Base-by-base conservation (phyloP, 108 stramenopile species). In the Parietichytrium sp. region DNA sequence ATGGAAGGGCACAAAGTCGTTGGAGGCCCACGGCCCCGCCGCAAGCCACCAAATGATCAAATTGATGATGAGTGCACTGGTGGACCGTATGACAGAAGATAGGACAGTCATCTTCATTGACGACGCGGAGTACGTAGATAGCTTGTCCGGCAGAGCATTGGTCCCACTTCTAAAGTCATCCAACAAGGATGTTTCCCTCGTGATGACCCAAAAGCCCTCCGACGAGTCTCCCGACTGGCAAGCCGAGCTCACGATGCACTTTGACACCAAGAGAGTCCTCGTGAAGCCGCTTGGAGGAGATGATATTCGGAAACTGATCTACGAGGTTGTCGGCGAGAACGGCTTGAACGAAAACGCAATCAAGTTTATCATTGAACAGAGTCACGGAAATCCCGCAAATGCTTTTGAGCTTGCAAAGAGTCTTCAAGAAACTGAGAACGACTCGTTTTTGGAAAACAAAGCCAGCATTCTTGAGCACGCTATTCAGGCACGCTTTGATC, bases 401-500 rank as follows among this genome's bases (percentile, higher is more conserved):
- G 36, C 38, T 25, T 31, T n/a, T n/a, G 61, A 72, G 30, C 10
- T 72, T 0, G 30, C 61, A 15, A 47, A 20, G n/a, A 72, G 61
- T 20, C n/a, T 72, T 6, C 38, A 31, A 1, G 0, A 1, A 13
- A 45, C 61, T 29, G 6, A 47, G n/a, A 42, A 1, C 0, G 8
- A 31, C 42, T 31, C 36, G 10, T 1, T 72, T 6, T 31, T 72
- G 31, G 61, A 72, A 45, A 45, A 45, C 2, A 72, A 31, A 4
- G n/a, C 61, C 29, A 42, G 20, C 1, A 42, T 72, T 10, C 31
- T 72, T 42, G 61, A 72, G 61, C 31, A 42, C 12, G 61, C 61
- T 20, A 42, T 72, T 13, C 61, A 72, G n/a, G 61, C 61, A 45
- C 18, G 30, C 10, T 72, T 72, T 72, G 61, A 72, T 33, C 42